phyloP scores from a whole-genome alignment of 164 flowering plant species.

The Magnolia sinica region DNA sequence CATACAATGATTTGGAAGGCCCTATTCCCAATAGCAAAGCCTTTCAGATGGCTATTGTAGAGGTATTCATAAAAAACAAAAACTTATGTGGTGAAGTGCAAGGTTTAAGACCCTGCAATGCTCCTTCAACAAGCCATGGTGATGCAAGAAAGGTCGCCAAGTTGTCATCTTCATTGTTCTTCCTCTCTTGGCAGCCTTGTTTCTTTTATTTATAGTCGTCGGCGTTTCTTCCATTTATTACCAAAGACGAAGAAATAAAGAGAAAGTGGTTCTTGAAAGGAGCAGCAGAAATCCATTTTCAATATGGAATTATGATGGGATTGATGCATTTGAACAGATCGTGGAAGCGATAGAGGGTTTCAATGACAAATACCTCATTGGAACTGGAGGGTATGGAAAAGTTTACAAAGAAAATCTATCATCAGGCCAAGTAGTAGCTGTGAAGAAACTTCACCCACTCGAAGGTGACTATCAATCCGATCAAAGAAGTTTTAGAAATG shows the following conservation, averaged over 20 bases:
- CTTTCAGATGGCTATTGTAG: background rate
- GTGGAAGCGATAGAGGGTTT: constrained; percentile 52
- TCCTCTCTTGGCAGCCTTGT: background rate
- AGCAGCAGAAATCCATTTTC: background rate
- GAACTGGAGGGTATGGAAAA: constrained; percentile 62
- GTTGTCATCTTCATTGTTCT: background rate
- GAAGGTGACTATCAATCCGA: constrained; percentile 19
- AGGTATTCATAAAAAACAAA: background rate
- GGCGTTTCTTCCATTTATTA: background rate
- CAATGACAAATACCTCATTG: constrained; percentile 43
- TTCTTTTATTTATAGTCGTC: background rate
- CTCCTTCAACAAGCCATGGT: constrained; percentile 20
- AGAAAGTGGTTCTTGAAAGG: background rate
- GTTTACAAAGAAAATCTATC: constrained; percentile 48
- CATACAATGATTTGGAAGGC: constrained; percentile 15
- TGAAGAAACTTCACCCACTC: constrained; percentile 39
- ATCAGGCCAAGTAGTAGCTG: constrained; percentile 50
- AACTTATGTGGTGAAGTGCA: constrained; percentile 5
- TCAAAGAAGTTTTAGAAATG: constrained; percentile 45
- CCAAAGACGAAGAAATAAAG: background rate
- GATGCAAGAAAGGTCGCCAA: constrained; percentile 6
- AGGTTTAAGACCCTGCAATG: constrained; percentile 3
- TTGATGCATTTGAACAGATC: constrained; percentile 43
- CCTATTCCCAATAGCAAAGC: background rate
- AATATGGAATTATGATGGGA: constrained; percentile 55